These are phyloP conservation scores for Lentinus brumalis DNA, from an alignment of 768 basidiomycete genomes.

Conservation along the genomic window DNA sequence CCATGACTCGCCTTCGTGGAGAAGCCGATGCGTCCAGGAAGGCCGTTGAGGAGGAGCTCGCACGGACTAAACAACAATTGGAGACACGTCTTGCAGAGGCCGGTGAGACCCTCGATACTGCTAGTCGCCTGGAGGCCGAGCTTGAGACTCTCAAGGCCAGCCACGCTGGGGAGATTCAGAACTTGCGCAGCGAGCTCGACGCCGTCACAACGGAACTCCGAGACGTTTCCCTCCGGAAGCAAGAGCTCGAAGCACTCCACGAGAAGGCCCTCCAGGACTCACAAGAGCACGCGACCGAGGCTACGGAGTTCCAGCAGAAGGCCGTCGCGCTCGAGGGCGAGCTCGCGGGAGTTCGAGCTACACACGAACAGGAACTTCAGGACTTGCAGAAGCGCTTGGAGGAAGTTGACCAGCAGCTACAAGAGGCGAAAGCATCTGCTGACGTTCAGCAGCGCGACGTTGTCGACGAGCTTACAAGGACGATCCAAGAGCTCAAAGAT, in stretches of 20 bases:
- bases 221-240: not conserved
- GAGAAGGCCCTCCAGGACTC: constrained; percentile 7
- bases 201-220: constrained; percentile 8
- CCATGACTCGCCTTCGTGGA: constrained; percentile 7
- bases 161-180: constrained; percentile 11
- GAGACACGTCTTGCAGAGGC: constrained; percentile 29
- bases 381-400: constrained; percentile 24
- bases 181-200: constrained; percentile 8
- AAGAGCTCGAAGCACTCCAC: constrained; percentile 17
- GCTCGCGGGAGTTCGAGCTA: constrained; percentile 9
- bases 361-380: constrained; percentile 21
- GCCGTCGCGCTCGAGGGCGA: constrained; percentile 12
- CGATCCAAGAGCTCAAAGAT: constrained; percentile 36
- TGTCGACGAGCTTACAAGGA: constrained; percentile 17
- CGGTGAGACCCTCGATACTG: constrained; percentile 21
- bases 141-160: constrained; percentile 5
- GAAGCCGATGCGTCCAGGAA: constrained; percentile 17
- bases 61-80: constrained; percentile 21
- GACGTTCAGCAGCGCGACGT: constrained; percentile 19
- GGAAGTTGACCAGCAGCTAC: constrained; percentile 20
- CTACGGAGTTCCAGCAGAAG: constrained; percentile 3
- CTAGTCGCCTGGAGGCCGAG: constrained; percentile 18
- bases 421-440: constrained; percentile 17
- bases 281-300: not conserved
- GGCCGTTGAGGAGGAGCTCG: constrained; percentile 25